These are phyloP conservation scores for Plasmodium ovale DNA, from an alignment of 169 alveolate species.

Conservation along the genomic window DNA sequence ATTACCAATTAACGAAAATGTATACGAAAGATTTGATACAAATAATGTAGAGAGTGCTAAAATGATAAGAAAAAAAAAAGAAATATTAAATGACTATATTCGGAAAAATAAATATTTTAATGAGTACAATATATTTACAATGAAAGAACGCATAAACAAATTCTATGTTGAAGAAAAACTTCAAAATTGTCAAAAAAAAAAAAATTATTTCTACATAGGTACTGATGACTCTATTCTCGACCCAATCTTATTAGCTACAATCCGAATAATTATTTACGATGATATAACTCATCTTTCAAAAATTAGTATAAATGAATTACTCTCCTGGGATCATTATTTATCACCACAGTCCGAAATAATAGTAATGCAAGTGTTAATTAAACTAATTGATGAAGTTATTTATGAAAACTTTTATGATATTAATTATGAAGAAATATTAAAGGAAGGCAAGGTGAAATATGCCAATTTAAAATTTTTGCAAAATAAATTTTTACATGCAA, in stretches of 20 bases:
- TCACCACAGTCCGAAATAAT: constrained; percentile 52
- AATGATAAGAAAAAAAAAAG: constrained; percentile 59
- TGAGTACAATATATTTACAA: constrained; percentile 71
- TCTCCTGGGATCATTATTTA: constrained; percentile 45
- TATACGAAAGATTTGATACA: constrained; percentile 53
- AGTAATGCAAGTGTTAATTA: constrained; percentile 52
- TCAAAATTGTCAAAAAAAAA: constrained; percentile 28
- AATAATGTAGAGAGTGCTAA: constrained; percentile 29
- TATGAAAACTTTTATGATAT: constrained; percentile 57
- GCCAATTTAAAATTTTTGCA: constrained; percentile 50
- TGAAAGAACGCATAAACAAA: constrained; percentile 74
- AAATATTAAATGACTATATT: constrained; percentile 64
- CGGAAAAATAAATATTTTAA: constrained; percentile 66
- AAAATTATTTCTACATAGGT: constrained; percentile 62
- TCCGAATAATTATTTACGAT: constrained; percentile 56
- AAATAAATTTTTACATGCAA: constrained; percentile 66
- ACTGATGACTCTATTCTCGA: constrained; percentile 32
- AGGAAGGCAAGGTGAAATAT: constrained; percentile 45
- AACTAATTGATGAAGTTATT: constrained; percentile 69
- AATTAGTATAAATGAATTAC: constrained; percentile 27
- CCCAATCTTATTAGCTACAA: constrained; percentile 66
- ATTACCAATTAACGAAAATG: constrained; percentile 15
- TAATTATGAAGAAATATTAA: constrained; percentile 69
- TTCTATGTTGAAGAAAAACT: constrained; percentile 67
- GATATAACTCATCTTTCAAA: constrained; percentile 54